Evolutionary conservation across 192 early-diverging fungal species (phyloP).

Genomic region (Coemansia sp.): DNA sequence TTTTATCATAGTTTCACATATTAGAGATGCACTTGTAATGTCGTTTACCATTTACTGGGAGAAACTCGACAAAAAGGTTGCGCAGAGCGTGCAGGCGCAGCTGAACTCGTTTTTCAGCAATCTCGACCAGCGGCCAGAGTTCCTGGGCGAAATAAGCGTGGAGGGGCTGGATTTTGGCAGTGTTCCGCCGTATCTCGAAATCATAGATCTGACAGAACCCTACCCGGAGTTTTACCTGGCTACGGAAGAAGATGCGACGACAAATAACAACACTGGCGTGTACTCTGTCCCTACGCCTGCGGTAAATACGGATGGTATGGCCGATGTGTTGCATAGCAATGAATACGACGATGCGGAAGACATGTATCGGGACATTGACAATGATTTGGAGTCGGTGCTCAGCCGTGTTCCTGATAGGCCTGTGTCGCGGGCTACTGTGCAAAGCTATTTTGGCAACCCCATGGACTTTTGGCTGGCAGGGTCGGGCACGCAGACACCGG

Average conservation of each 20-base stretch:
- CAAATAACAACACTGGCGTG: not conserved
- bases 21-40: slow-evolving; percentile 41
- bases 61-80: slow-evolving; percentile 64
- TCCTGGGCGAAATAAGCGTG: slow-evolving; percentile 70
- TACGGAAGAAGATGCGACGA: slow-evolving; percentile 47
- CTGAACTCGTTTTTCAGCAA: slow-evolving; percentile 65
- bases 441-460: slow-evolving; percentile 18
- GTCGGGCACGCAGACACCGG: slow-evolving; percentile 22
- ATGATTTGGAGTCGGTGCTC: slow-evolving; percentile 2
- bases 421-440: slow-evolving; percentile 23
- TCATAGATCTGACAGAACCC: slow-evolving; percentile 71
- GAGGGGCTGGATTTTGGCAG: slow-evolving; percentile 69
- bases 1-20: too few species aligned
- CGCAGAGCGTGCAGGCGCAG: slow-evolving; percentile 63
- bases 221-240: slow-evolving; percentile 74
- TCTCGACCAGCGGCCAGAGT: slow-evolving; percentile 61
- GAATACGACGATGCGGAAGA: not conserved
- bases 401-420: slow-evolving; percentile 15
- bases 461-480: slow-evolving; percentile 13
- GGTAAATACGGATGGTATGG: too few species aligned
- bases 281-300: not conserved
- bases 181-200: slow-evolving; percentile 68
- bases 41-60: slow-evolving; percentile 72
- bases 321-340: too few species aligned
- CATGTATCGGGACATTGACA: slow-evolving; percentile 17